These are phyloP conservation scores for Kwoniella dejecticola DNA, from an alignment of 768 basidiomycete genomes.

Conservation along the genomic window DNA sequence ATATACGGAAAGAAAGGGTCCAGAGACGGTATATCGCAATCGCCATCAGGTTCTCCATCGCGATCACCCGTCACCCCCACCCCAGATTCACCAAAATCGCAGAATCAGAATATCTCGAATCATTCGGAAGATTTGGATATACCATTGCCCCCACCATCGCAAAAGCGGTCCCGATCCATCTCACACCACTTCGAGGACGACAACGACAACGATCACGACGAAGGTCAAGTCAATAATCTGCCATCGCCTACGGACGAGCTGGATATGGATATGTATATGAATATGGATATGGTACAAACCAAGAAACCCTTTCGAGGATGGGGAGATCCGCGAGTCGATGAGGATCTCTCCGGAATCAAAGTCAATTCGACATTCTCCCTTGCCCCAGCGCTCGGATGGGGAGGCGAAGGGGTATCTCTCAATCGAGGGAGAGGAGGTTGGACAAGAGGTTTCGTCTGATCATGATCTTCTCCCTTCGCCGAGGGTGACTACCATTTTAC, in stretches of 20 bases:
- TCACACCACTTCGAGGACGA: not conserved
- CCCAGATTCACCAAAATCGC: not conserved
- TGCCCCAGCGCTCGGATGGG: conserved; percentile 4
- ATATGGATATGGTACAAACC: not conserved
- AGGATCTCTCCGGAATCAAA: conserved; percentile 35
- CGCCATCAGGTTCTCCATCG: conserved; percentile 10
- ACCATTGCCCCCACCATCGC: conserved; percentile 21
- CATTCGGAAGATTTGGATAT: conserved; percentile 1
- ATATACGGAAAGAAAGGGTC: conserved; percentile 19
- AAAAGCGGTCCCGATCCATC: conserved; percentile 8
- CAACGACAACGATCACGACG: not conserved
- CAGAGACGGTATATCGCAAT: not conserved
- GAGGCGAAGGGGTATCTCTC: not conserved
- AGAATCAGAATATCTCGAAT: conserved; percentile 3
- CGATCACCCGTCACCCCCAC: conserved; percentile 10
- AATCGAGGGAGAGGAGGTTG: conserved; percentile 6
- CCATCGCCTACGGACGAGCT: too few species aligned
- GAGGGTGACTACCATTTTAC: too few species aligned
- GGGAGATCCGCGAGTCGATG: conserved; percentile 45
- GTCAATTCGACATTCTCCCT: conserved; percentile 12
- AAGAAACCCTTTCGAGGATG: conserved; percentile 45
- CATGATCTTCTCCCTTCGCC: too few species aligned
- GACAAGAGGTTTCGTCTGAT: conserved; percentile 4
- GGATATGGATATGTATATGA: too few species aligned
- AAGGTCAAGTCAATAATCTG: not conserved